Percentiles rank a stretch among this genome's conserved stretches.
These are phyloP conservation scores for Smallanthus sonchifolius DNA, from an alignment of 129 eudicot species.

Conservation along the genomic window DNA sequence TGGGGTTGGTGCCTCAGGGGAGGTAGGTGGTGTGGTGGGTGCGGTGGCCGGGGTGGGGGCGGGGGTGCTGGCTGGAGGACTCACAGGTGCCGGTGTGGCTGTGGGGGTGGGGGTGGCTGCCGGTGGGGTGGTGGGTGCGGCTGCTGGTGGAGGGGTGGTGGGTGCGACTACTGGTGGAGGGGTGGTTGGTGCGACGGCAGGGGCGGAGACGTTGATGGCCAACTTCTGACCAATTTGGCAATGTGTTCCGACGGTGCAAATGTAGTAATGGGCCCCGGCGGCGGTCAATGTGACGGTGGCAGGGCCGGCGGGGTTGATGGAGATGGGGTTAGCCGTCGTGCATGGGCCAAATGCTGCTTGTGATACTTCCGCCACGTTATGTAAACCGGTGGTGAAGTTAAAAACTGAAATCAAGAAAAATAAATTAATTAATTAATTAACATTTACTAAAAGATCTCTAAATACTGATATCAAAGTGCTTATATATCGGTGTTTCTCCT, in stretches of 20 bases:
- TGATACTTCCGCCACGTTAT: constrained; percentile 48
- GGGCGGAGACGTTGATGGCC: constrained; percentile 36
- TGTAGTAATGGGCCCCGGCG: constrained; percentile 45
- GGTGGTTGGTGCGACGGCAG: constrained; percentile 25
- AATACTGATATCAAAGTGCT: no score
- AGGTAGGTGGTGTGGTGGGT: constrained; percentile 20
- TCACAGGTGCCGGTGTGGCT: constrained; percentile 17
- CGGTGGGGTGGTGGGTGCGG: constrained; percentile 23
- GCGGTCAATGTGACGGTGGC: constrained; percentile 43
- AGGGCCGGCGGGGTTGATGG: constrained; percentile 35
- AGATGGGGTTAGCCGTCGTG: constrained; percentile 40
- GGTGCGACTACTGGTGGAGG: constrained; percentile 22
- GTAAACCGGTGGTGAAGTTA: constrained; percentile 44
- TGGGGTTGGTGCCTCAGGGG: constrained; percentile 29
- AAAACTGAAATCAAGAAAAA: constrained; percentile 34
- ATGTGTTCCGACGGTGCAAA: constrained; percentile 46
- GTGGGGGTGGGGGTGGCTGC: constrained; percentile 29
- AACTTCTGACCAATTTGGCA: constrained; percentile 45
- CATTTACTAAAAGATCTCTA: no score
- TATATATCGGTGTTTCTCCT: no score
- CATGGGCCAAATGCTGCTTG: constrained; percentile 51
- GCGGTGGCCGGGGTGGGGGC: constrained; percentile 20
- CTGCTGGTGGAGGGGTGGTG: constrained; percentile 17
- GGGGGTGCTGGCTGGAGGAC: constrained; percentile 22
- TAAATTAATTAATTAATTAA: background rate